A percentile compares a stretch with the other conserved stretches of the same genome.
These are phyloP conservation scores for Polytrichum formosum DNA, from an alignment of 225 moss, liverwort and hornwort species.

Conservation along the genomic window DNA sequence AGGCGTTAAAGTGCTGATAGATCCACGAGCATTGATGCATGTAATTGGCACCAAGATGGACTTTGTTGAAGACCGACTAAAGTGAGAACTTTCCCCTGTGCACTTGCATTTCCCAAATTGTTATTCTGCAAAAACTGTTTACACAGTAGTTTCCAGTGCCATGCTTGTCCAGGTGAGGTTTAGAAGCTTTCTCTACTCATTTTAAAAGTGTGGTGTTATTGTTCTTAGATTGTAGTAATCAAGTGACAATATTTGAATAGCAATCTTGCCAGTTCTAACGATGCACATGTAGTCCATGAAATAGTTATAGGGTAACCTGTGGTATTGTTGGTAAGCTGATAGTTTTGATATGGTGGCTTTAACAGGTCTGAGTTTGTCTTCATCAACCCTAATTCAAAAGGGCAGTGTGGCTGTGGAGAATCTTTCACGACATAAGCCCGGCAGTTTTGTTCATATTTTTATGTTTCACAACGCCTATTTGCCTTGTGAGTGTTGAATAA, in stretches of 20 bases:
- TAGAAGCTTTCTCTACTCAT: no score
- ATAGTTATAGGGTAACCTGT: not conserved
- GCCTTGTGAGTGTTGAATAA: no score
- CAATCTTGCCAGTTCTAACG: no score
- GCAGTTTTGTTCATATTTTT: not conserved
- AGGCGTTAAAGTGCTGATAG: constrained; percentile 87
- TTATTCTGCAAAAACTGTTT: no score
- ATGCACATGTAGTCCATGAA: no score
- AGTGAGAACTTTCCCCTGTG: constrained; percentile 31
- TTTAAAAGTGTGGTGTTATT: no score
- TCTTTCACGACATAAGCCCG: constrained; percentile 69
- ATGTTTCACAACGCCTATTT: no score
- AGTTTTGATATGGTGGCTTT: not conserved
- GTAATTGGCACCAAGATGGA: constrained; percentile 91
- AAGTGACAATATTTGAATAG: no score
- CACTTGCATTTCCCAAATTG: no score
- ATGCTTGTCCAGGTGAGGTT: no score
- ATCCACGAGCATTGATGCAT: constrained; percentile 90
- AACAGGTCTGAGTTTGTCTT: constrained; percentile 89
- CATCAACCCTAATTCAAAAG: constrained; percentile 93
- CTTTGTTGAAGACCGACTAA: constrained; percentile 74
- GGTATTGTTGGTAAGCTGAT: not conserved
- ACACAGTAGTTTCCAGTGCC: no score
- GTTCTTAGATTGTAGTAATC: no score
- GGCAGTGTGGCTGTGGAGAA: constrained; percentile 91